A percentile compares a stretch with the other conserved stretches of the same genome.
Conservation (phyloP, 345 rosid genomes). For the Garcia nutans region DNA sequence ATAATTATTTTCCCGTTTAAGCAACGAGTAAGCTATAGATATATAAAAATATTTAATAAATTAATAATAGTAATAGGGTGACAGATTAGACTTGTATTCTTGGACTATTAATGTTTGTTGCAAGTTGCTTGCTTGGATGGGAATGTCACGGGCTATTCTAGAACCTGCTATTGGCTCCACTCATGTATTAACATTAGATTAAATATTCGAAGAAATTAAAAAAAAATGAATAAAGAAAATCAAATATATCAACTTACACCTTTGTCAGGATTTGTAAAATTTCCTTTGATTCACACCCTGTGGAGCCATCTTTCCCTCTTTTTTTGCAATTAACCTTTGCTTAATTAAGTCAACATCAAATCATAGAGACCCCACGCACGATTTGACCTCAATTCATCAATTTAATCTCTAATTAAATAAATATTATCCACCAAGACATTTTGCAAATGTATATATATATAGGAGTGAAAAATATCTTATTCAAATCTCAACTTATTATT, state of each 20-base stretch:
- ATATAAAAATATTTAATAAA: not conserved
- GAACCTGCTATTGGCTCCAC: conserved; percentile 30
- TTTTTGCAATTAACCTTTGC: not conserved
- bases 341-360: conserved; percentile 21
- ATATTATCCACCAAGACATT: too few relatives aligned
- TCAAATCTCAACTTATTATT: too few relatives aligned
- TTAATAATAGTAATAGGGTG: not conserved
- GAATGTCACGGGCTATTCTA: conserved; percentile 17
- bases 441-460: too few relatives aligned
- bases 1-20: not conserved
- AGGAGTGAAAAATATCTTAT: too few relatives aligned
- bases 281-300: conserved; percentile 32
- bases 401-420: not conserved
- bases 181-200: too few relatives aligned
- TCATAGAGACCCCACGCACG: not conserved
- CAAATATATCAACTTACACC: not conserved
- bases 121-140: conserved; percentile 13
- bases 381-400: not conserved
- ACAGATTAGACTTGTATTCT: conserved; percentile 1
- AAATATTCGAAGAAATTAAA: not conserved
- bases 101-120: conserved; percentile 16
- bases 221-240: not conserved
- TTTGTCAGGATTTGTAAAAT: conserved; percentile 14
- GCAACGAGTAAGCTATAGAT: not conserved
- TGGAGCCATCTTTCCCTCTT: conserved; percentile 7